phyloP scores from a whole-genome alignment of 2,329 filamentous ascomycete genomes.

The Talaromyces sp. region DNA sequence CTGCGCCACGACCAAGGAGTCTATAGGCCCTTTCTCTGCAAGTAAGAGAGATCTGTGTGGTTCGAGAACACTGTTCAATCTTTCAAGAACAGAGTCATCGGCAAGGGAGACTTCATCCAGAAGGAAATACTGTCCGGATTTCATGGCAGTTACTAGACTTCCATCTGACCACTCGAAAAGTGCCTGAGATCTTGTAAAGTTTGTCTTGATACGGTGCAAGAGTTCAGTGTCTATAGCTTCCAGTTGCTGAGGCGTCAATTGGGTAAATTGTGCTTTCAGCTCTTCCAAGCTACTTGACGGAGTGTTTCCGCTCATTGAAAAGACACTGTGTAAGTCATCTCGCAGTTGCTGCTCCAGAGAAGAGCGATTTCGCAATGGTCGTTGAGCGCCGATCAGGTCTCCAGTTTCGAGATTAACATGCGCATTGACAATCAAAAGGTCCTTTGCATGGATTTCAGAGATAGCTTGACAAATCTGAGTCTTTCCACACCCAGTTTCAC shows the following conservation, averaged over 20 bases:
- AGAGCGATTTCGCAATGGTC: slow-evolving; percentile 80
- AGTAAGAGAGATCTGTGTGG: slow-evolving; percentile 78
- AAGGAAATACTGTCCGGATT: slow-evolving; percentile 80
- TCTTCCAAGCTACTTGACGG: slow-evolving; percentile 45
- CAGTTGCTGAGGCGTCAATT: slow-evolving; percentile 42
- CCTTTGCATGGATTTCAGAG: slow-evolving; percentile 69
- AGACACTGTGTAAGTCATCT: slow-evolving; percentile 51
- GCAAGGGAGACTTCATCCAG: slow-evolving; percentile 97
- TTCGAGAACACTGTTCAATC: slow-evolving; percentile 94
- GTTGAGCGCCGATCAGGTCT: slow-evolving; percentile 91
- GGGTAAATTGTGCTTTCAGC: slow-evolving; percentile 56
- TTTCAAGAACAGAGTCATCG: slow-evolving; percentile 93
- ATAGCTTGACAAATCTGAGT: slow-evolving; percentile 93
- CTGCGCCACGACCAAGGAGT: slow-evolving; percentile 71
- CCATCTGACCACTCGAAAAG: slow-evolving; percentile 97
- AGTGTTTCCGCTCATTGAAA: slow-evolving; percentile 26
- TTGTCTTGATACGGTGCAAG: slow-evolving; percentile 38
- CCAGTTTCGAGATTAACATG: slow-evolving; percentile 98
- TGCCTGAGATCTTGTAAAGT: slow-evolving; percentile 65
- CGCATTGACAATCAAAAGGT: slow-evolving; percentile 87
- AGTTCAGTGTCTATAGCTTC: slow-evolving; percentile 46
- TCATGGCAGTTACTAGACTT: slow-evolving; percentile 90
- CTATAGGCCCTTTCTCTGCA: slow-evolving; percentile 84
- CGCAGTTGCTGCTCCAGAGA: slow-evolving; percentile 63
- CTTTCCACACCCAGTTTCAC: slow-evolving; percentile 96